Evolutionary conservation across 2,329 filamentous ascomycete genomes (phyloP).

Genomic region (Cercospora nicotianae): DNA sequence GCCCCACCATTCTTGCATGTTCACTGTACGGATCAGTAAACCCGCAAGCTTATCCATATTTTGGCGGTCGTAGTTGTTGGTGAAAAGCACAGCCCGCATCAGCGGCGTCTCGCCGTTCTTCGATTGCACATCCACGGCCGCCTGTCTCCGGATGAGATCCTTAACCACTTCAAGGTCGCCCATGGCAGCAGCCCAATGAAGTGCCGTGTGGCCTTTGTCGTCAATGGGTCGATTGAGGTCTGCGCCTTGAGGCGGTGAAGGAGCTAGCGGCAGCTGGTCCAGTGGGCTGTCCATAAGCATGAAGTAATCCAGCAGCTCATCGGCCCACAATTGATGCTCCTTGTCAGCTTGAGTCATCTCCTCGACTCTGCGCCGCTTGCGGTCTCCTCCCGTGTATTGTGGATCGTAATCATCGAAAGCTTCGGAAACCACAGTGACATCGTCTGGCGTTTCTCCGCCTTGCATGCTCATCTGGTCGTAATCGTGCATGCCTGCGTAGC

Average conservation of each 20-base stretch:
- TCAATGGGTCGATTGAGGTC: conserved; percentile 92
- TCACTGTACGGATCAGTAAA: conserved; percentile 78
- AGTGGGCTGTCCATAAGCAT: conserved; percentile 57
- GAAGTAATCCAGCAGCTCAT: conserved; percentile 94
- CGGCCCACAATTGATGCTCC: conserved; percentile 86
- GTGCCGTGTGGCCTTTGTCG: conserved; percentile 83
- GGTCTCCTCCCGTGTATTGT: conserved; percentile 57
- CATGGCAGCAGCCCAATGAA: conserved; percentile 98
- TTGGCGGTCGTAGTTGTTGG: conserved; percentile 92
- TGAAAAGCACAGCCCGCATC: conserved; percentile 93
- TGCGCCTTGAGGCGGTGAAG: conserved; percentile 80
- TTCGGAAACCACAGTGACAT: conserved; percentile 77
- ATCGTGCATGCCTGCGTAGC: conserved; percentile 52
- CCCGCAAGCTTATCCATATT: conserved; percentile 84
- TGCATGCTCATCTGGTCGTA: conserved; percentile 34
- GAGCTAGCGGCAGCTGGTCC: conserved; percentile 67
- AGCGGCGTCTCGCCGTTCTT: conserved; percentile 76
- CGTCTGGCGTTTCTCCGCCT: conserved; percentile 75
- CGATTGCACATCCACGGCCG: conserved; percentile 67
- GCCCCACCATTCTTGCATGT: conserved; percentile 73
- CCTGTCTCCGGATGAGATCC: conserved; percentile 78
- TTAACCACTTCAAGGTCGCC: conserved; percentile 90
- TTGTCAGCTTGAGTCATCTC: conserved; percentile 66
- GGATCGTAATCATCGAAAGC: conserved; percentile 82
- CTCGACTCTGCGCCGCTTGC: conserved; percentile 78